Evolutionary conservation across 345 rosid species (phyloP), one percentile per base, ranked within the genome.

Genomic region (Aethionema arabicum): DNA sequence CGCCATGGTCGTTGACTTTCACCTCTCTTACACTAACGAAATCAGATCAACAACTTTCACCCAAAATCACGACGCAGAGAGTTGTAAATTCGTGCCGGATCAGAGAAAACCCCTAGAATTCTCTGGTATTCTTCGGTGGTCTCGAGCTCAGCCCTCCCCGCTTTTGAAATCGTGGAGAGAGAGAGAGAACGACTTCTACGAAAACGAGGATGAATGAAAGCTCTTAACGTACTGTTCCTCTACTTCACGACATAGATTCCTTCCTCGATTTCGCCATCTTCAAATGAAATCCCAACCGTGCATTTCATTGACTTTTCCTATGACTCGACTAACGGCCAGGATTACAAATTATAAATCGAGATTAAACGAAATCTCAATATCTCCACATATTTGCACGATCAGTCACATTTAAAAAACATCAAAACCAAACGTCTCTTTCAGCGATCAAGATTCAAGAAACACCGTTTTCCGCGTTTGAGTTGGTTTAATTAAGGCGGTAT

Each of bases 1-100:
- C 75, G 81, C 91, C 95, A 86, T 82, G 68, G 69, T n/a, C 69
- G 69, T 70, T 70, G 69, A 57, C 54, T 69, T 67, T 35, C 57
- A 30, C 41, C 66, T 59, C 47, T 50, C 37, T 11, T 67, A 31
- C 51, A 49, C 64, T 13, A 16, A 37, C 57, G 32, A 31, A 47
- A 53, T 38, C 62, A n/a, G 14, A 32, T 43, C 61, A 53, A 38
- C 46, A 32, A 40, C 27, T 21, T 21, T 21, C 27, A 62, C 57
- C 10, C 51, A 48, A 4, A 38, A 61, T 55, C 66, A 10, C 42
- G 6, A 54, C 15, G 2, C 5, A 40, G 5, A 30, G 31, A 16
- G 27, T 55, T 53, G 38, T 1, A 15, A 12, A 56, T 43, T 63
- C 27, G 74, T 70, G 59, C 0, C 56, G 35, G 64, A 70, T 70